Evolutionary conservation across 257 asterid species (phyloP).

Genomic region (Cruciata laevipes): DNA sequence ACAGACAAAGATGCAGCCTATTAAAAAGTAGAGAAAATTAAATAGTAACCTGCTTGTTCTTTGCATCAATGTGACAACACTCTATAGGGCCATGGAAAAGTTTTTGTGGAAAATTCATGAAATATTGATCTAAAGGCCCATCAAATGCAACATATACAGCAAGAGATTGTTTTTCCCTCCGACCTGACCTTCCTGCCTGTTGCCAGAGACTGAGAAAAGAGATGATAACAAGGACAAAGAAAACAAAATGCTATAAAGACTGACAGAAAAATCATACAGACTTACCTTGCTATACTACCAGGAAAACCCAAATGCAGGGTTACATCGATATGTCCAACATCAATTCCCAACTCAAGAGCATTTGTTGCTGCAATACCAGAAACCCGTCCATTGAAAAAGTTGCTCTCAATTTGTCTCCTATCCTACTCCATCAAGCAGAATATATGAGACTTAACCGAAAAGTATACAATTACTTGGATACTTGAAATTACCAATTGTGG

Average conservation of each 20-base stretch:
- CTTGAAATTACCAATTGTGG: background rate
- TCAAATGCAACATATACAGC: constrained; percentile 95
- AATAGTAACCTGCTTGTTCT: constrained; percentile 65
- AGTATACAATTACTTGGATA: background rate
- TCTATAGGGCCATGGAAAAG: constrained; percentile 81
- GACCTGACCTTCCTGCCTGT: constrained; percentile 98
- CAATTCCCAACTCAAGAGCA: constrained; percentile 97
- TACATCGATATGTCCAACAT: constrained; percentile 90
- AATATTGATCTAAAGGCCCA: constrained; percentile 90
- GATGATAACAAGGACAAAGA: constrained; percentile 17
- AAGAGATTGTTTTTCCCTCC: constrained; percentile 82
- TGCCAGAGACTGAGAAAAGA: constrained; percentile 65
- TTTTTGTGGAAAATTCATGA: constrained; percentile 83
- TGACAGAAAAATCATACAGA: constrained; percentile 16
- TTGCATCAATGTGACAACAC: constrained; percentile 88
- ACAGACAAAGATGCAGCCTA: constrained; percentile 2
- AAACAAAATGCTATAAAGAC: constrained; percentile 10
- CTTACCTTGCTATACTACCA: constrained; percentile 89
- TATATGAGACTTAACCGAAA: constrained; percentile 12
- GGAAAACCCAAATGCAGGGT: constrained; percentile 98
- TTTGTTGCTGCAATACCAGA: constrained; percentile 92
- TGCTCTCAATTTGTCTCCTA: constrained; percentile 81
- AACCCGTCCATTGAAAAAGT: constrained; percentile 62
- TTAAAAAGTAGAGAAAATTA: background rate
- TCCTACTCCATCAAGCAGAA: constrained; percentile 51